Evolutionary conservation across 208 protist genomes (phyloP).

Genomic region (Leishmania lainsoni): DNA sequence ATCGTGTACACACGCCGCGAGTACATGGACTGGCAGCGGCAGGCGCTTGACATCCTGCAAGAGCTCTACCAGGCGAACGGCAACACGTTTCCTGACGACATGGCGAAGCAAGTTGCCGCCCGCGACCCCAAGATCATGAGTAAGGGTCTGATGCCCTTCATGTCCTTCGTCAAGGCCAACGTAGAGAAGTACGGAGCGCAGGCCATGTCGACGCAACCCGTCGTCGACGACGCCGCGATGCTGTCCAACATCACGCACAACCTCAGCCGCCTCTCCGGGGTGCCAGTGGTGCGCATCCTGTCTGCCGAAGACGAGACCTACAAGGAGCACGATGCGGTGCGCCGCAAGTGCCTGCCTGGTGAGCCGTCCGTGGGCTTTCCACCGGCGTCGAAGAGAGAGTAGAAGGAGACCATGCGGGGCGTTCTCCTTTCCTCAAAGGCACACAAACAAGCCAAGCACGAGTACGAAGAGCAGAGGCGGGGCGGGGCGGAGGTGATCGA

Average conservation of each 20-base stretch:
- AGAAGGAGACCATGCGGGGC: not conserved
- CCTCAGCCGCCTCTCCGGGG: conserved; percentile 69
- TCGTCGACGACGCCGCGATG: conserved; percentile 72
- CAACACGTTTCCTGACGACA: conserved; percentile 61
- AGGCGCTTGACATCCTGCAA: conserved; percentile 71
- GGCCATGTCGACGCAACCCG: conserved; percentile 62
- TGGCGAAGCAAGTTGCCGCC: conserved; percentile 54
- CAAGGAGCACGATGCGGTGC: conserved; percentile 66
- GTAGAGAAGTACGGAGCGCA: conserved; percentile 83
- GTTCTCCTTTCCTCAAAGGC: not conserved
- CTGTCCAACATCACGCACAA: conserved; percentile 53
- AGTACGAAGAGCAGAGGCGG: too few relatives aligned
- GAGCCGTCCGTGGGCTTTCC: conserved; percentile 75
- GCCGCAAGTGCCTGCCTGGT: conserved; percentile 75
- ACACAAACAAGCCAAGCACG: too few relatives aligned
- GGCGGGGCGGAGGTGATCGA: too few relatives aligned
- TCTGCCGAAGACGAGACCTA: conserved; percentile 54
- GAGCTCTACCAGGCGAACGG: conserved; percentile 59
- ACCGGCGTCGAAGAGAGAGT: conserved; percentile 1
- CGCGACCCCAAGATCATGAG: conserved; percentile 43
- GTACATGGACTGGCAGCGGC: conserved; percentile 81
- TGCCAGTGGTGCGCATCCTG: conserved; percentile 57
- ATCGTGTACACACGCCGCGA: conserved; percentile 69
- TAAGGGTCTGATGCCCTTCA: conserved; percentile 89
- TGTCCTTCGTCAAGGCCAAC: conserved; percentile 80